Conservation (phyloP, 805 yeast genomes). For the Teunomyces stri region DNA sequence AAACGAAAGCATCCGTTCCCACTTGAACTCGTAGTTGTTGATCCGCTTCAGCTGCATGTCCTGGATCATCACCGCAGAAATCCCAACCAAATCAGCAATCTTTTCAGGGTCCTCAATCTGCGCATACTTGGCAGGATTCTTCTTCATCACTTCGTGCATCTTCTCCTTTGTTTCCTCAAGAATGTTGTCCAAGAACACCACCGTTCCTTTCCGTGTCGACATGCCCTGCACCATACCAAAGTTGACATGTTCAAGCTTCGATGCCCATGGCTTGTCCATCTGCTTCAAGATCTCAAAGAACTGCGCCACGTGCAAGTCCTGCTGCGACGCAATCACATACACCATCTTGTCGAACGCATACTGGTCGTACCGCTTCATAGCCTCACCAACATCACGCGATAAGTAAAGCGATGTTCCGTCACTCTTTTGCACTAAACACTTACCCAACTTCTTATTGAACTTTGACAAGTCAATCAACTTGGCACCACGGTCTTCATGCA, state of each 20-base stretch:
- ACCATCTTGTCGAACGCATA: constrained; percentile 93
- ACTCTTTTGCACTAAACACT: constrained; percentile 85
- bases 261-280: constrained; percentile 88
- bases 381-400: constrained; percentile 97
- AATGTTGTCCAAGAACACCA: constrained; percentile 93
- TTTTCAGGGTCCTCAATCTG: constrained; percentile 92
- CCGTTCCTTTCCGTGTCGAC: constrained; percentile 98
- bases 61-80: constrained; percentile 97
- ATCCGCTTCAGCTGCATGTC: constrained; percentile 98
- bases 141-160: constrained; percentile 96
- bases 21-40: constrained; percentile 92
- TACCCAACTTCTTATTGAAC: constrained; percentile 88
- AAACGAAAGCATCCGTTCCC: constrained; percentile 97
- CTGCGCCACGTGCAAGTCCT: constrained; percentile 91
- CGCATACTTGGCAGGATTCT: constrained; percentile 84
- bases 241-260: constrained; percentile 75
- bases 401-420: constrained; percentile 94
- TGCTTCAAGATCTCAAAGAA: constrained; percentile 90
- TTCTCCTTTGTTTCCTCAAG: constrained; percentile 88
- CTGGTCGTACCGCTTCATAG: constrained; percentile 80
- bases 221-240: constrained; percentile 98
- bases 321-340: constrained; percentile 94
- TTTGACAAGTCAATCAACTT: constrained; percentile 78
- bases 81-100: constrained; percentile 93
- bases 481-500: constrained; percentile 90